A percentile compares a stretch with the other conserved stretches of the same genome.
Evolutionary conservation across 169 alveolate species (phyloP).

Genomic region (Plasmodium fragile): DNA sequence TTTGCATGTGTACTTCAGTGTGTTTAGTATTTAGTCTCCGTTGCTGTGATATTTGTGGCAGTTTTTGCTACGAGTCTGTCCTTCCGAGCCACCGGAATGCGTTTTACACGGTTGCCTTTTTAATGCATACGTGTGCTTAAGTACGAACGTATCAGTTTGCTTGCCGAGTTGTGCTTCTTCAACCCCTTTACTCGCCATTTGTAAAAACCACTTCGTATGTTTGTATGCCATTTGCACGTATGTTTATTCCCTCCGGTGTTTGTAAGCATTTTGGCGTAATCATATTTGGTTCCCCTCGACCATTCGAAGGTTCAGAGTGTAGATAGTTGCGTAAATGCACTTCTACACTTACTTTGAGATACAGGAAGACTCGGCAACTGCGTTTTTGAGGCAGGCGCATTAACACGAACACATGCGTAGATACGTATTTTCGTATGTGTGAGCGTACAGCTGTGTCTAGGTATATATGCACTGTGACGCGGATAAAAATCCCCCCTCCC

Average conservation of each 20-base stretch:
- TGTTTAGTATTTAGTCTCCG: not conserved
- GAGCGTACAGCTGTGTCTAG: not conserved
- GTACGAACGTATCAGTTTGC: not conserved
- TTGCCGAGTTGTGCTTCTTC: not conserved
- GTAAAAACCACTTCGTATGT: not conserved
- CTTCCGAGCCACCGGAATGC: not conserved
- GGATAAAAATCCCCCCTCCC: not conserved
- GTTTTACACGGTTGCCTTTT: not conserved
- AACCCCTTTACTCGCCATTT: not conserved
- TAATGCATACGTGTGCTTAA: conserved; percentile 2
- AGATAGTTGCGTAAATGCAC: not conserved
- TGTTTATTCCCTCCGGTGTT: not conserved
- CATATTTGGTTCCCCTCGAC: not conserved
- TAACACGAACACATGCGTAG: not conserved
- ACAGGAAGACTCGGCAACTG: not conserved
- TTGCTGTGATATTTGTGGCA: not conserved
- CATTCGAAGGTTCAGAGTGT: not conserved
- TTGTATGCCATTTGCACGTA: not conserved
- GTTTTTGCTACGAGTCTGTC: not conserved
- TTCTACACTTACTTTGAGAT: not conserved
- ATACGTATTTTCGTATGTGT: not conserved
- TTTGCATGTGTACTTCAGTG: not conserved
- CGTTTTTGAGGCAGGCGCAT: not conserved
- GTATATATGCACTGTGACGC: not conserved
- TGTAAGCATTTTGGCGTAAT: not conserved